Percentiles rank a stretch among this genome's conserved stretches.
Conservation (phyloP, 495 filamentous ascomycete species). For the Xylaria curta region DNA sequence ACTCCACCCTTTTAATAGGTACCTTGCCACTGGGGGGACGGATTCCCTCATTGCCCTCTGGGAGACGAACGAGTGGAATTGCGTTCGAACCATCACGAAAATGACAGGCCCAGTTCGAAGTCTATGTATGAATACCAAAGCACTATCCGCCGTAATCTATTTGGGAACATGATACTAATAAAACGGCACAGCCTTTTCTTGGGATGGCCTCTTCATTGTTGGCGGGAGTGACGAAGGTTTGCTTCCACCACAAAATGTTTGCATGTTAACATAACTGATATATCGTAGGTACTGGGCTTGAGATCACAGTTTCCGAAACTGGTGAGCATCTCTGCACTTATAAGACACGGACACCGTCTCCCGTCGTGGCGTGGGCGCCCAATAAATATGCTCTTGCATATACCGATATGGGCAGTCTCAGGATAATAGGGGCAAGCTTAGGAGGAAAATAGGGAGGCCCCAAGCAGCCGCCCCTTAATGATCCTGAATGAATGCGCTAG, state of each 20-base stretch:
- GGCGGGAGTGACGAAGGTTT: slow-evolving; percentile 83
- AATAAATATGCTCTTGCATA: slow-evolving; percentile 89
- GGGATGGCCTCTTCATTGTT: slow-evolving; percentile 86
- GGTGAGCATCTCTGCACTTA: slow-evolving; percentile 85
- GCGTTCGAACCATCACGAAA: slow-evolving; percentile 76
- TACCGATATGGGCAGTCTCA: slow-evolving; percentile 79
- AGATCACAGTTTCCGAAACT: slow-evolving; percentile 83
- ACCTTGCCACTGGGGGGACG: slow-evolving; percentile 86
- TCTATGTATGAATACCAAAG: slow-evolving; percentile 60
- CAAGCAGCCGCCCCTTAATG: neutral
- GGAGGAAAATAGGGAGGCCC: slow-evolving; percentile 46
- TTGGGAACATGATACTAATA: slow-evolving; percentile 27
- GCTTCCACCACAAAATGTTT: slow-evolving; percentile 41
- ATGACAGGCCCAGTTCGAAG: slow-evolving; percentile 81
- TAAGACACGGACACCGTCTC: slow-evolving; percentile 67
- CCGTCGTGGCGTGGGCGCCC: slow-evolving; percentile 88
- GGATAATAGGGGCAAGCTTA: slow-evolving; percentile 71
- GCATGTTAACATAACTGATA: slow-evolving; percentile 26
- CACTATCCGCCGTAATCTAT: neutral
- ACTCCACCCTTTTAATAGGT: slow-evolving; percentile 76
- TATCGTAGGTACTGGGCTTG: slow-evolving; percentile 58
- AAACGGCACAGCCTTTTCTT: slow-evolving; percentile 67
- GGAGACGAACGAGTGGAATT: slow-evolving; percentile 93
- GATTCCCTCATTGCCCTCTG: slow-evolving; percentile 90
- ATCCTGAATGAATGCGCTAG: neutral